Evolutionary conservation across 345 rosid species (phyloP).

Genomic region (Citrus cavaleriei): DNA sequence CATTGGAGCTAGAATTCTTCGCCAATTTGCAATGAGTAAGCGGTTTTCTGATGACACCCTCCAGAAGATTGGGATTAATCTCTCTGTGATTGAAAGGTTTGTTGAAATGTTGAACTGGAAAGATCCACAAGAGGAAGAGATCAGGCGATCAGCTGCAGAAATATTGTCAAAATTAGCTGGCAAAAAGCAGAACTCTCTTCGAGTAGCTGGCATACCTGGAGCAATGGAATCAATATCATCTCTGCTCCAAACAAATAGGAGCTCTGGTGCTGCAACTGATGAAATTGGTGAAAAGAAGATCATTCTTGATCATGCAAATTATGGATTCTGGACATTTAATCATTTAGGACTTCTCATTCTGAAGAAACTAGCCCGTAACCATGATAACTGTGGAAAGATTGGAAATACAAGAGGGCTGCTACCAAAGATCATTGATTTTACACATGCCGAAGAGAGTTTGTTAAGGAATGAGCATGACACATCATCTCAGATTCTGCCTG

Average conservation of each 20-base stretch:
- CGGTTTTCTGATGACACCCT: constrained; percentile 70
- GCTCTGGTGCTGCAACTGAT: constrained; percentile 47
- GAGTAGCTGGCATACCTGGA: constrained; percentile 82
- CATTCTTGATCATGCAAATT: constrained; percentile 37
- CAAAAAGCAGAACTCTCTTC: constrained; percentile 70
- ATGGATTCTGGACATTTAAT: constrained; percentile 68
- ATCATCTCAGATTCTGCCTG: constrained; percentile 51
- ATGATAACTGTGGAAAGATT: constrained; percentile 87
- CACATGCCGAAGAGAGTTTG: constrained; percentile 50
- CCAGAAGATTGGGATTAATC: constrained; percentile 72
- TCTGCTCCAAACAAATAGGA: constrained; percentile 56
- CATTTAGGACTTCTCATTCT: constrained; percentile 77
- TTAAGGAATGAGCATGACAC: constrained; percentile 47
- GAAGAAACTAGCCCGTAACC: constrained; percentile 78
- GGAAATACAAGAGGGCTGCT: constrained; percentile 88
- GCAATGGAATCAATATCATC: constrained; percentile 95
- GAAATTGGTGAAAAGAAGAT: constrained; percentile 61
- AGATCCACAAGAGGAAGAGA: constrained; percentile 79
- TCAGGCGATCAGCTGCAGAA: constrained; percentile 70
- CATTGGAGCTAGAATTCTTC: constrained; percentile 62
- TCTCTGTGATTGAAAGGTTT: constrained; percentile 59
- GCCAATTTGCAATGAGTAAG: constrained; percentile 43
- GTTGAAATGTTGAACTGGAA: constrained; percentile 96
- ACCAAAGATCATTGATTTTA: constrained; percentile 76
- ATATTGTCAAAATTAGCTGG: constrained; percentile 68